Conservation (phyloP, 2,329 filamentous ascomycete species). For the Lecanosticta acicola region DNA sequence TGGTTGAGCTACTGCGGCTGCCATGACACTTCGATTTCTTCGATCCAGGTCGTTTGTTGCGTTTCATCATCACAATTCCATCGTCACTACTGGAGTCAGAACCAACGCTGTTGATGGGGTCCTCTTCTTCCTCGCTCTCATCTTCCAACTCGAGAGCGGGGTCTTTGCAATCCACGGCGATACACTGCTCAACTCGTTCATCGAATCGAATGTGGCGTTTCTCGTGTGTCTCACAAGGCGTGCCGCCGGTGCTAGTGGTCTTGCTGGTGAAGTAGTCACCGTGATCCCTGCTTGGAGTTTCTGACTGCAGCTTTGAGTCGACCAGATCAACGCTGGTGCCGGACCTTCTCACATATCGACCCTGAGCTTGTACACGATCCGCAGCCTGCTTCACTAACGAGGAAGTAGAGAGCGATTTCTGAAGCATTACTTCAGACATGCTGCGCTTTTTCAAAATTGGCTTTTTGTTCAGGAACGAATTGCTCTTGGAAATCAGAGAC, state of each 20-base stretch:
- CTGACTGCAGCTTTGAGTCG: constrained; percentile 57
- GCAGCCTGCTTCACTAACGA: constrained; percentile 86
- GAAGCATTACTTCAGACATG: constrained; percentile 92
- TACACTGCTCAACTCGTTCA: constrained; percentile 91
- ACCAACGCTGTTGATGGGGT: constrained; percentile 45
- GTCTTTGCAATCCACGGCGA: constrained; percentile 82
- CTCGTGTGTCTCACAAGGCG: constrained; percentile 53
- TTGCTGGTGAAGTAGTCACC: constrained; percentile 57
- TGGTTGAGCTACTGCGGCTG: constrained; percentile 51
- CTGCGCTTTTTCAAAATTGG: constrained; percentile 94
- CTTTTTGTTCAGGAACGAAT: constrained; percentile 73
- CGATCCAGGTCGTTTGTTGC: constrained; percentile 45
- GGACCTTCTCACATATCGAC: constrained; percentile 41
- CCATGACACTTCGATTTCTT: constrained; percentile 37
- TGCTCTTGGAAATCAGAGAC: constrained; percentile 54
- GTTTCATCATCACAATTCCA: constrained; percentile 76
- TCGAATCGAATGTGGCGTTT: constrained; percentile 93
- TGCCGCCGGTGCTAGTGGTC: constrained; percentile 63
- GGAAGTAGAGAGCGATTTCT: constrained; percentile 79
- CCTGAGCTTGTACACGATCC: constrained; percentile 78
- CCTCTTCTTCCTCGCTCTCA: constrained; percentile 28
- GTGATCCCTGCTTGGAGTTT: constrained; percentile 56
- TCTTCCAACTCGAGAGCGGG: constrained; percentile 63
- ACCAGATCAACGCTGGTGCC: constrained; percentile 60
- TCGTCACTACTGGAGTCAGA: constrained; percentile 57